Base-by-base conservation (phyloP, 768 basidiomycete species). In the Trametes cinnabarina region DNA sequence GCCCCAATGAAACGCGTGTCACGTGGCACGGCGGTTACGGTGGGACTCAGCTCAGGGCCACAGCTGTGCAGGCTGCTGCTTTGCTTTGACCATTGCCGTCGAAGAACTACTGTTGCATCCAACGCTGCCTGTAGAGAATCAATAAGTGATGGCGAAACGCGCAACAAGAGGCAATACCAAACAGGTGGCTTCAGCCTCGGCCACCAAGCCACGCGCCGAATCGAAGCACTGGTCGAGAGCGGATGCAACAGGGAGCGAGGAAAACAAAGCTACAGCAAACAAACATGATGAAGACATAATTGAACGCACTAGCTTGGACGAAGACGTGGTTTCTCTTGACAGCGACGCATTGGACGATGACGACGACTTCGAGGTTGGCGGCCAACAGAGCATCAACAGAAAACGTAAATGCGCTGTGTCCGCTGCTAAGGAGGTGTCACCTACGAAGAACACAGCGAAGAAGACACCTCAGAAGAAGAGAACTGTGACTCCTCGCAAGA, bases 361-460 rank as follows among this genome's bases (percentile, higher is more conserved):
- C 22, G 63, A 64, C 34, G 73, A 70, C 23, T 60, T 56, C 26
- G 64, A 67, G 25, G 56, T n/a, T n/a, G n/a, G n/a, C n/a, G n/a
- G n/a, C n/a, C n/a, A n/a, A n/a, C n/a, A n/a, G n/a, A n/a, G n/a
- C n/a, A n/a, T n/a, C n/a, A n/a, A n/a, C 26, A 64, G 63, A 46
- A 76, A 75, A 64, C 66, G 71, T 35, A 73, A 72, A 61, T 61
- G 70, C 10, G 57, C 59, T n/a, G 39, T 56, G 1, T 43, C 43
- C 3, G 30, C 43, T 32, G 55, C 46, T 34, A 54, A 35, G 55
- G 43, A 55, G 63, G 25, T 40, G 47, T 54, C 46, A 30, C 43
- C 32, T 40, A 46, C 47, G 59, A 39, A 22, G 2, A 47, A 62
- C 48, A 50, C 28, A 25, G 39, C 50, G 22, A 51, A 65, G 59